Conservation (phyloP, 2,329 filamentous ascomycete genomes). For the Aureobasidium pullulans region DNA sequence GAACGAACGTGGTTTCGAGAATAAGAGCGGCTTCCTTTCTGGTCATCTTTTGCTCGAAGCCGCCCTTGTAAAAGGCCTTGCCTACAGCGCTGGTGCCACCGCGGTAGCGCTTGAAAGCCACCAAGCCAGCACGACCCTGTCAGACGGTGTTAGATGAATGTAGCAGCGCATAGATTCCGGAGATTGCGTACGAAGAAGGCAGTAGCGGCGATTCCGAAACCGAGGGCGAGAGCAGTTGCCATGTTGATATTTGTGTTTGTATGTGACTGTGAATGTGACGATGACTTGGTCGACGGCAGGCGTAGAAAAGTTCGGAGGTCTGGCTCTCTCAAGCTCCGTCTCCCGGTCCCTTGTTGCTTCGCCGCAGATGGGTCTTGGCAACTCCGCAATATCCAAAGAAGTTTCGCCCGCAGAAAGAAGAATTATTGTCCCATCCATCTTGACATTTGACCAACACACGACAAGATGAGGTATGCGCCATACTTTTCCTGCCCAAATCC, state of each 20-base stretch:
- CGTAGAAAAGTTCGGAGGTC: not conserved
- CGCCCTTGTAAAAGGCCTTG: conserved; percentile 94
- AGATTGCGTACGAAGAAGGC: conserved; percentile 52
- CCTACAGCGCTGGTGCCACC: conserved; percentile 70
- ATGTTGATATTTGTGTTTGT: not conserved
- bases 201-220: conserved; percentile 55
- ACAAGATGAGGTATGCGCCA: conserved; percentile 3
- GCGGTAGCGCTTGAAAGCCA: conserved; percentile 77
- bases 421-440: not conserved
- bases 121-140: conserved; percentile 84
- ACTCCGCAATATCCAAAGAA: not conserved
- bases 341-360: not conserved
- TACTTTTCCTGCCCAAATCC: not conserved
- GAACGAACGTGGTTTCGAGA: conserved; percentile 72
- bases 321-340: not conserved
- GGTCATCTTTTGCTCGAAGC: conserved; percentile 95
- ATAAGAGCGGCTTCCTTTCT: conserved; percentile 85
- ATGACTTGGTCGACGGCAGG: not conserved
- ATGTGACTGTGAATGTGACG: too few species aligned
- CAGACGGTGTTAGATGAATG: conserved; percentile 15
- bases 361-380: not conserved
- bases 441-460: not conserved
- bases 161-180: not conserved
- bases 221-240: conserved; percentile 23
- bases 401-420: not conserved